Conservation (phyloP, 768 basidiomycete genomes). For the Crassisporium funariophilum region DNA sequence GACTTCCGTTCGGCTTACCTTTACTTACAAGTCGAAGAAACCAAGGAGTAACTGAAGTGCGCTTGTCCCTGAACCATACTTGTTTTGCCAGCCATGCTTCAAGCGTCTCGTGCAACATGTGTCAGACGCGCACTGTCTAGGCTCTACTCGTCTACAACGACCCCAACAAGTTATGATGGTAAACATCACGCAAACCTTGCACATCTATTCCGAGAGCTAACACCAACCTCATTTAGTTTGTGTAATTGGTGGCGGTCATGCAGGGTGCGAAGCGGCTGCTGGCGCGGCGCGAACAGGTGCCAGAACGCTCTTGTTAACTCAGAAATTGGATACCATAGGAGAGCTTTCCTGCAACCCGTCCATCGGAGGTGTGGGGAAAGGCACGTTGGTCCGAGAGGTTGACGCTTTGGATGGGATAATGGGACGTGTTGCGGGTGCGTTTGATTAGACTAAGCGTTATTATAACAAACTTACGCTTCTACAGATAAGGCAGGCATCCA, state of each 20-base stretch:
- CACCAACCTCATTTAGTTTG: slow-evolving; percentile 51
- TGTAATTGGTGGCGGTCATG: slow-evolving; percentile 91
- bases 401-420: slow-evolving; percentile 90
- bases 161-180: background rate
- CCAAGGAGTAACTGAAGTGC: too few species aligned
- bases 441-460: background rate
- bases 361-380: slow-evolving; percentile 91
- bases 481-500: slow-evolving; percentile 87
- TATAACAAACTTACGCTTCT: background rate
- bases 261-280: slow-evolving; percentile 90
- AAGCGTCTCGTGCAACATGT: background rate
- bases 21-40: too few species aligned
- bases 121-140: background rate
- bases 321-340: slow-evolving; percentile 79
- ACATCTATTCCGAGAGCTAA: background rate
- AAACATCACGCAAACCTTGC: background rate
- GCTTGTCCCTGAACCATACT: too few species aligned
- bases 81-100: too few species aligned
- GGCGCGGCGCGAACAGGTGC: slow-evolving; percentile 85
- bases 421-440: slow-evolving; percentile 76
- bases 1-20: too few species aligned
- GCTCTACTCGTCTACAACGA: background rate
- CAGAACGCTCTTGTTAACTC: slow-evolving; percentile 78
- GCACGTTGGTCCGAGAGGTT: slow-evolving; percentile 87
- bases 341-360: slow-evolving; percentile 90